Evolutionary conservation across 331 rosid genomes (phyloP).

Genomic region (Prunus yedoensis): DNA sequence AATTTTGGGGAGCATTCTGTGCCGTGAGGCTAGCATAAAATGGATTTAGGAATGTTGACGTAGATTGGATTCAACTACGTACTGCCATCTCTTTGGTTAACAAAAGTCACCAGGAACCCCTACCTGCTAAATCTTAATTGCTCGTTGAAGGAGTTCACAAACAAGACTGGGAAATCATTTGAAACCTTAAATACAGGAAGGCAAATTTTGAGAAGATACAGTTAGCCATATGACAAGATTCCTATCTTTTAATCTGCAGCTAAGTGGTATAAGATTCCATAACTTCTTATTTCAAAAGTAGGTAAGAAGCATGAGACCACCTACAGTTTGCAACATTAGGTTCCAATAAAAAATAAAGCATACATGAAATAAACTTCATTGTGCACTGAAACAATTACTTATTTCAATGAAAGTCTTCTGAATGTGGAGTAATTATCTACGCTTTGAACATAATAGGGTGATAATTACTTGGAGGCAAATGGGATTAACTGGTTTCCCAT

Average conservation of each 20-base stretch:
- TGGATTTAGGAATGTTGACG: background rate
- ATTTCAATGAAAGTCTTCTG: background rate
- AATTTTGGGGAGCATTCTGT: background rate
- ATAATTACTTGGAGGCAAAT: background rate
- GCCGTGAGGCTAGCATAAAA: background rate
- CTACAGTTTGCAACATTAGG: background rate
- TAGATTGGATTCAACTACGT: background rate
- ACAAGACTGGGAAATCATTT: background rate
- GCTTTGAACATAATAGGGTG: background rate
- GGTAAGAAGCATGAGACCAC: background rate
- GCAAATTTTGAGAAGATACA: background rate
- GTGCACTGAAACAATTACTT: background rate
- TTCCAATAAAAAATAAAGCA: background rate
- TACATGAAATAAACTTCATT: background rate
- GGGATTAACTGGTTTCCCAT: background rate
- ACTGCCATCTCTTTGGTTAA: background rate
- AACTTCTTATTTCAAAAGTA: no score
- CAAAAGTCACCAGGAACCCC: background rate
- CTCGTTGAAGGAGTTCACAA: background rate
- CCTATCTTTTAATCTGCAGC: background rate
- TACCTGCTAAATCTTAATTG: background rate
- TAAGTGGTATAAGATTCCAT: background rate
- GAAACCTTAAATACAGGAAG: no score
- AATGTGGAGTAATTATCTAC: background rate
- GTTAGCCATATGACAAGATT: background rate